Base-by-base conservation (phyloP, 2,329 filamentous ascomycete species). In the Talaromyces pinophilus region DNA sequence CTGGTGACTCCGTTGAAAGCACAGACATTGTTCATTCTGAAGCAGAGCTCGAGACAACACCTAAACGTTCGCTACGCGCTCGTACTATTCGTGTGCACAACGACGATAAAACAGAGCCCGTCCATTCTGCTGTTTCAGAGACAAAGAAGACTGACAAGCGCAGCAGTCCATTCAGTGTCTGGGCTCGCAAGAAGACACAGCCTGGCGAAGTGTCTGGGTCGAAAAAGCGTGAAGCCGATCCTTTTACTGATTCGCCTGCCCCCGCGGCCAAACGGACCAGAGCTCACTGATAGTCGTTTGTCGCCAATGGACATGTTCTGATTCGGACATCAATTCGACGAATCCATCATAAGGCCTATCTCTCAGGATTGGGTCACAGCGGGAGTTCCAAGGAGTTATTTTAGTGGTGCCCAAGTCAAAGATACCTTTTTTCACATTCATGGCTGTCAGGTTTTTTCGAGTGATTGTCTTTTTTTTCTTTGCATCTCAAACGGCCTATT, bases 91-190 rank as follows among this genome's bases (percentile, higher is more conserved):
- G 72, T 59, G 69, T 71, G 13, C 71, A 70, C 28, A 19, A 67
- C 10, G 73, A 73, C n/a, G 66, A 68, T 25, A 69, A 70, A 38
- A 68, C 64, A 19, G 74, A 73, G 8, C 74, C 74, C 25, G 67
- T 69, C 5, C 46, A 63, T 25, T 15, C 54, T 33, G 61, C 60
- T 33, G 70, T 65, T 15, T 59, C 71, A 5, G 71, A 72, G 30
- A 69, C 70, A 25, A 73, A 71, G 62, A 74, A 70, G 59, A 50
- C 54, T 46, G 60, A 55, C 13, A 79, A 77, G 68, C 75, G 75
- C 52, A 70, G 72, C 35, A 80, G 77, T 65, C 79, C 80, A 2
- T 82, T 82, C 67, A 75, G 77, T 65, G 72, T 72, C 19, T 82
- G 80, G 80, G 70, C 73, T 55, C 74, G 78, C 22, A 78, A 76